phyloP scores from a whole-genome alignment of 768 basidiomycete genomes.

The Kwoniella mangroviensis region DNA sequence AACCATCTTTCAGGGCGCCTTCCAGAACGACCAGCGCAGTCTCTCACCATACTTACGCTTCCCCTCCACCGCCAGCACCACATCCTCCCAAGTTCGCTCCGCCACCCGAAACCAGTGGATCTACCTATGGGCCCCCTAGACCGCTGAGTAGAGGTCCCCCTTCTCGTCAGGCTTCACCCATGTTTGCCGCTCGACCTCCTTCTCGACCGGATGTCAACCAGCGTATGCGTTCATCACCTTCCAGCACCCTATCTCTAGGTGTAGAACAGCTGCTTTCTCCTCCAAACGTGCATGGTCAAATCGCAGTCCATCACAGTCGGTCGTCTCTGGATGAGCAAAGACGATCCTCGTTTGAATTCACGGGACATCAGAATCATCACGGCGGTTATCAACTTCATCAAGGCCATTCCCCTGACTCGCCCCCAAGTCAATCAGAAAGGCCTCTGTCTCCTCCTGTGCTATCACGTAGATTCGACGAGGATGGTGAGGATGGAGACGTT shows the following conservation, averaged over 20 bases:
- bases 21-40: constrained; percentile 15
- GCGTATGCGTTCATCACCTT: constrained; percentile 13
- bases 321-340: not conserved
- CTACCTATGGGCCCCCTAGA: constrained; percentile 15
- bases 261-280: constrained; percentile 17
- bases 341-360: not conserved
- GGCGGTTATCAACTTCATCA: not conserved
- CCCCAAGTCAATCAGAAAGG: not conserved
- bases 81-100: constrained; percentile 10
- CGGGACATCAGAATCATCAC: not conserved
- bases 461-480: constrained; percentile 22
- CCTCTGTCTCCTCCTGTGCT: constrained; percentile 19
- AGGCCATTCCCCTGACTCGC: not conserved
- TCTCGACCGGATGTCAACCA: constrained; percentile 17
- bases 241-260: not conserved
- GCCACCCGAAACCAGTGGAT: constrained; percentile 12
- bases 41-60: constrained; percentile 2
- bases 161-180: constrained; percentile 15
- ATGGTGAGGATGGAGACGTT: constrained; percentile 18
- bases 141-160: constrained; percentile 20
- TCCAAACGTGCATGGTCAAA: not conserved
- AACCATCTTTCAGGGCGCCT: constrained; percentile 10
- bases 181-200: constrained; percentile 23
- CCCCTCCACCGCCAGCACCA: not conserved
- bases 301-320: not conserved